Percentiles rank a stretch among this genome's conserved stretches.
Conservation (phyloP, 306 rosid genomes). For the Lablab purpureus region DNA sequence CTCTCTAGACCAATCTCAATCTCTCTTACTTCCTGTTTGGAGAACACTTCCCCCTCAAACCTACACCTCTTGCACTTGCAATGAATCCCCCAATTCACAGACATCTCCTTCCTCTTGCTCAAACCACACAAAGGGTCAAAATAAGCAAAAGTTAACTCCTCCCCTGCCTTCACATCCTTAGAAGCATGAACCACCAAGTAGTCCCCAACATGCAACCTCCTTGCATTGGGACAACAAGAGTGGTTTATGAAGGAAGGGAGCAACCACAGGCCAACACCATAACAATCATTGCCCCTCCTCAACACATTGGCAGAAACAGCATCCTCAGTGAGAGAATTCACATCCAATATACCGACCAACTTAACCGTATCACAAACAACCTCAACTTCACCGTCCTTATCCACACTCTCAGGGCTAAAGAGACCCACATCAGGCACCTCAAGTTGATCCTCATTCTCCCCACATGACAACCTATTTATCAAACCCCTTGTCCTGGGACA, state of each 20-base stretch:
- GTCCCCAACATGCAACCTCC: constrained; percentile 85
- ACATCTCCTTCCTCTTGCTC: constrained; percentile 65
- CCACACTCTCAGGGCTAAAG: constrained; percentile 61
- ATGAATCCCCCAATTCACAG: constrained; percentile 74
- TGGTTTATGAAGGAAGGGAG: constrained; percentile 83
- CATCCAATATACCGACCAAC: constrained; percentile 71
- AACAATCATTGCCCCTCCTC: constrained; percentile 72
- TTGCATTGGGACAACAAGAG: constrained; percentile 77
- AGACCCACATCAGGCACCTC: constrained; percentile 67
- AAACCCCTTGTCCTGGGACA: constrained; percentile 56
- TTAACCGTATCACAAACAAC: constrained; percentile 57
- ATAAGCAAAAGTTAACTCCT: constrained; percentile 82
- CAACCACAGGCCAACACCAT: constrained; percentile 88
- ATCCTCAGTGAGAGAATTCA: constrained; percentile 81
- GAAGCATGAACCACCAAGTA: constrained; percentile 79
- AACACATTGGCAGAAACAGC: constrained; percentile 70
- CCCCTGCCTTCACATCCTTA: constrained; percentile 80
- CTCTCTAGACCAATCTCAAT: constrained; percentile 74
- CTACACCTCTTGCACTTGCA: constrained; percentile 83
- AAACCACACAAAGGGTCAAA: constrained; percentile 61
- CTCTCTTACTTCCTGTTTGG: constrained; percentile 64
- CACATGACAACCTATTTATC: constrained; percentile 65
- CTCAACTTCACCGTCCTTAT: not conserved
- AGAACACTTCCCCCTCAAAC: constrained; percentile 64
- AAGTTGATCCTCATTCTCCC: constrained; percentile 74